phyloP scores from a whole-genome alignment of 2,329 filamentous ascomycete species.

The Coniochaeta sp. region DNA sequence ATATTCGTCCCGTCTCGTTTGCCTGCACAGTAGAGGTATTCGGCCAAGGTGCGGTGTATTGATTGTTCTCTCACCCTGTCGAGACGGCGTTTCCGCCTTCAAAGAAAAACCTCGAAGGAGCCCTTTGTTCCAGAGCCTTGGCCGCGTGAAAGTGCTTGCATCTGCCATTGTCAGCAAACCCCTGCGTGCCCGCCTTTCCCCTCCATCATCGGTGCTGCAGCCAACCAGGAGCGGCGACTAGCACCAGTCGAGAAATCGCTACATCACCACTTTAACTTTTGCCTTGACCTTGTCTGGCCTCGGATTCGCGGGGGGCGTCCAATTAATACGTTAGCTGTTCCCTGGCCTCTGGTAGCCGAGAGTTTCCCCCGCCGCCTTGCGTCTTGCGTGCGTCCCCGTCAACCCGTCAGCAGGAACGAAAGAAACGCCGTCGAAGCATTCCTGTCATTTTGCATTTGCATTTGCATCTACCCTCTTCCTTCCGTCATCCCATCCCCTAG shows the following conservation, averaged over 20 bases:
- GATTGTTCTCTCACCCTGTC: background rate
- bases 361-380: background rate
- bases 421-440: slow-evolving; percentile 1
- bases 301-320: slow-evolving; percentile 1
- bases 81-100: background rate
- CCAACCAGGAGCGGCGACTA: background rate
- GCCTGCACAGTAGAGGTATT: background rate
- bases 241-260: background rate
- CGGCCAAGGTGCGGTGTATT: too few relatives aligned
- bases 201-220: background rate
- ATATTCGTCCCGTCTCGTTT: background rate
- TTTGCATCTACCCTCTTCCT: background rate
- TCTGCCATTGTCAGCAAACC: background rate
- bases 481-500: slow-evolving; percentile 4
- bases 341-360: background rate
- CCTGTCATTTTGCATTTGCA: background rate
- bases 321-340: background rate
- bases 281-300: background rate
- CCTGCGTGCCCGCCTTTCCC: background rate
- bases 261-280: slow-evolving; percentile 3
- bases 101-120: background rate
- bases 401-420: background rate
- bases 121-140: background rate
- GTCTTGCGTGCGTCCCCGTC: background rate
- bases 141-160: background rate